Conservation (phyloP, 179 eudicot genomes). For the Silene noctiflora region DNA sequence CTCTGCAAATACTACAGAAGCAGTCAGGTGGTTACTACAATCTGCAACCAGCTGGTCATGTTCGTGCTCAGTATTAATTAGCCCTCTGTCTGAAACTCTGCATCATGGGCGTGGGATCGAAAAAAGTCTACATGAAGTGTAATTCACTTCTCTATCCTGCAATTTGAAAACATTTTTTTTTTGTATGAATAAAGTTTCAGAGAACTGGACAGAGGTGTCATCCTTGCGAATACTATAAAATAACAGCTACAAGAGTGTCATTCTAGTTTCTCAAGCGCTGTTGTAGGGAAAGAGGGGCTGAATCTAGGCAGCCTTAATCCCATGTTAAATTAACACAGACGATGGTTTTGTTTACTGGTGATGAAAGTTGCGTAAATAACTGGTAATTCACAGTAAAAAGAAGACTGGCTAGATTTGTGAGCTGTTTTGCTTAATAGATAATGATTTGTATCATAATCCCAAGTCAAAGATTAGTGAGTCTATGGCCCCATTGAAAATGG, state of each 20-base stretch:
- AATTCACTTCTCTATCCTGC: conserved; percentile 11
- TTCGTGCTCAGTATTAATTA: conserved; percentile 89
- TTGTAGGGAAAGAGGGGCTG: too few relatives aligned
- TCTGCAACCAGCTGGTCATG: conserved; percentile 67
- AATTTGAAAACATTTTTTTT: not conserved
- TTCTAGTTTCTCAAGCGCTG: too few relatives aligned
- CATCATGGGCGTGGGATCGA: conserved; percentile 66
- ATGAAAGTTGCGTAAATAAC: not conserved
- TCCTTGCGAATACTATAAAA: not conserved
- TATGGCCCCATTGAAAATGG: too few relatives aligned
- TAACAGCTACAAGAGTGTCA: too few relatives aligned
- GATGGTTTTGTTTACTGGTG: too few relatives aligned
- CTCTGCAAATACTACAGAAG: conserved; percentile 52
- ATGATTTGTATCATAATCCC: not conserved
- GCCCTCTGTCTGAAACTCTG: conserved; percentile 79
- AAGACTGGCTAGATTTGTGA: not conserved
- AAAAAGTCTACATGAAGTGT: conserved; percentile 56
- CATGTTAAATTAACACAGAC: too few relatives aligned
- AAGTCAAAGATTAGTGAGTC: not conserved
- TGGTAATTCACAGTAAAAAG: not conserved
- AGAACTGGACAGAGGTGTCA: not conserved
- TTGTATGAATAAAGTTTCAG: not conserved
- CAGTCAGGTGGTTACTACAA: conserved; percentile 61
- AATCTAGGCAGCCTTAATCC: too few relatives aligned
- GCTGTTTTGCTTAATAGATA: not conserved